Percentiles rank a stretch among this genome's conserved stretches.
Evolutionary conservation across 1,284 basidiomycete genomes (phyloP).

Genomic region (Coniferiporia sulphurascens): DNA sequence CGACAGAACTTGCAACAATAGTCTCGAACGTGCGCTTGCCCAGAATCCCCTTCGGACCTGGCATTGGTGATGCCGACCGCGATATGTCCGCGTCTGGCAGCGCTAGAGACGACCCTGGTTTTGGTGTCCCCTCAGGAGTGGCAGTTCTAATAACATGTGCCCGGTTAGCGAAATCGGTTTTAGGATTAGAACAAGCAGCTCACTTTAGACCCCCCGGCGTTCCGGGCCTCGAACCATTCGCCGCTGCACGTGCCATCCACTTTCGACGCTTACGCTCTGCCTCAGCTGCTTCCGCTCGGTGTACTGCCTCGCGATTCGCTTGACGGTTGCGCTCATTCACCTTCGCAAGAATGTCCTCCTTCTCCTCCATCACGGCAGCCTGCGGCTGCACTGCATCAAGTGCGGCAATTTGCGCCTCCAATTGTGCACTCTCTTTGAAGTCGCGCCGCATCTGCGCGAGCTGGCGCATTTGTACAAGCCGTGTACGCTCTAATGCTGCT

Average conservation of each 20-base stretch:
- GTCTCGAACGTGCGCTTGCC: slow-evolving; percentile 47
- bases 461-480: slow-evolving; percentile 60
- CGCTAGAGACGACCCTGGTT: slow-evolving; percentile 21
- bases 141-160: slow-evolving; percentile 5
- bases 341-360: slow-evolving; percentile 58
- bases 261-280: slow-evolving; percentile 63
- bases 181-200: slow-evolving; percentile 38
- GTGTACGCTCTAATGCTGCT: slow-evolving; percentile 53
- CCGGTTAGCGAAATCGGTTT: slow-evolving; percentile 4
- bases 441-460: slow-evolving; percentile 72
- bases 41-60: slow-evolving; percentile 25
- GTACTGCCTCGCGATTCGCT: slow-evolving; percentile 73
- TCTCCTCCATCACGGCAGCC: slow-evolving; percentile 34
- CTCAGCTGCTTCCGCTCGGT: slow-evolving; percentile 69
- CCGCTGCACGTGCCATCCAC: slow-evolving; percentile 38
- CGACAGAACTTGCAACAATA: slow-evolving; percentile 58
- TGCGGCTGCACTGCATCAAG: slow-evolving; percentile 32
- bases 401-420: slow-evolving; percentile 60
- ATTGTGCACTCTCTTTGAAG: slow-evolving; percentile 47
- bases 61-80: slow-evolving; percentile 40
- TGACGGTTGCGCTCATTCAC: slow-evolving; percentile 88
- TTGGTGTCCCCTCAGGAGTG: slow-evolving; percentile 25
- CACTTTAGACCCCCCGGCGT: slow-evolving; percentile 54
- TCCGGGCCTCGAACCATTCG: slow-evolving; percentile 36
- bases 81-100: slow-evolving; percentile 25